Conservation (phyloP, 2,329 filamentous ascomycete species). For the Calcarisporium arbuscula region DNA sequence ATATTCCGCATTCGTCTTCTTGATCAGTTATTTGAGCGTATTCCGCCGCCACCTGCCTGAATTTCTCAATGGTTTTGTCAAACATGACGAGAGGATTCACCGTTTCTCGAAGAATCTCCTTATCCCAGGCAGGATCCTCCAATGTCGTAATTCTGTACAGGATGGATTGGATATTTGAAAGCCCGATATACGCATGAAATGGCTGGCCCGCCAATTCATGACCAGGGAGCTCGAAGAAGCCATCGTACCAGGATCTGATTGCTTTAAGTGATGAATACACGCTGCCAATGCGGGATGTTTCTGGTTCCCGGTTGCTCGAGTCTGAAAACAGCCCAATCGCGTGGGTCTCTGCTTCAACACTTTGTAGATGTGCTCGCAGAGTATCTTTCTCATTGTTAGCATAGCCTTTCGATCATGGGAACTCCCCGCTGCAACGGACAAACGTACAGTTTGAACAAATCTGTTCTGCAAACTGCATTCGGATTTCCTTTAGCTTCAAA, state of each 20-base stretch:
- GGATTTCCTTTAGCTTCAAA: conserved; percentile 20
- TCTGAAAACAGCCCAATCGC: conserved; percentile 25
- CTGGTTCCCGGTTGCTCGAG: conserved; percentile 21
- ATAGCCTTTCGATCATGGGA: too few species aligned
- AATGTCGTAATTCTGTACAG: conserved; percentile 33
- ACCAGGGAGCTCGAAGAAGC: conserved; percentile 25
- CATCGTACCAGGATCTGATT: conserved; percentile 28
- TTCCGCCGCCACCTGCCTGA: conserved; percentile 17
- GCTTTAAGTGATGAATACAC: conserved; percentile 30
- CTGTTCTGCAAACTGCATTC: conserved; percentile 14
- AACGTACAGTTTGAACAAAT: conserved; percentile 22
- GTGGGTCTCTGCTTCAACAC: conserved; percentile 24
- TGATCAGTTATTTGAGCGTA: conserved; percentile 22
- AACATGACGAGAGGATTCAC: conserved; percentile 29
- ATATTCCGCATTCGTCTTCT: conserved; percentile 22
- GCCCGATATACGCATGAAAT: conserved; percentile 25
- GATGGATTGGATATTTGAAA: conserved; percentile 28
- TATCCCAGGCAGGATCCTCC: conserved; percentile 35
- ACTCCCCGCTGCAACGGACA: background rate
- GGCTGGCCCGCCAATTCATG: conserved; percentile 24
- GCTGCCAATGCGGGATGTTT: conserved; percentile 23
- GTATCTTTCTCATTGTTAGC: conserved; percentile 17
- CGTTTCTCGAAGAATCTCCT: conserved; percentile 25
- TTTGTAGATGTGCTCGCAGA: conserved; percentile 22
- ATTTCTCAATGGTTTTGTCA: conserved; percentile 26